These are phyloP conservation scores for Chrysosporium keratinophilum DNA, from an alignment of 2,329 filamentous ascomycete genomes.

Conservation along the genomic window DNA sequence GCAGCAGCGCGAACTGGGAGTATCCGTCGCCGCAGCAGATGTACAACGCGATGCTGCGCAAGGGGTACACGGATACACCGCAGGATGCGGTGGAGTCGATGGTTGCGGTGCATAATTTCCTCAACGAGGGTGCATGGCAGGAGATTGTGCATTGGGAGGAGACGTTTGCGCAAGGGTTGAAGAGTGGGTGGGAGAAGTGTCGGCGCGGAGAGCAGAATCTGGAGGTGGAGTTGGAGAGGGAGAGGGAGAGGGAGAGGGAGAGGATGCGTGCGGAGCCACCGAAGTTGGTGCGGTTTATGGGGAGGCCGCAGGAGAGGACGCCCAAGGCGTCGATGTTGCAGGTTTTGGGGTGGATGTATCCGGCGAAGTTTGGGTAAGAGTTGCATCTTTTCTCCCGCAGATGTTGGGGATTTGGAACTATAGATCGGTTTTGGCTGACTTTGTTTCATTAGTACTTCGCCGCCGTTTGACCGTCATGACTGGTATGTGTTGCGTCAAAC, in stretches of 20 bases:
- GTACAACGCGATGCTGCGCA: slow-evolving; percentile 96
- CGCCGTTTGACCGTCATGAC: slow-evolving; percentile 93
- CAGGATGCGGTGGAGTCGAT: slow-evolving; percentile 89
- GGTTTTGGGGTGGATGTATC: slow-evolving; percentile 67
- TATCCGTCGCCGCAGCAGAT: slow-evolving; percentile 98
- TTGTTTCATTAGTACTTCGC: slow-evolving; percentile 50
- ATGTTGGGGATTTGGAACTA: not conserved
- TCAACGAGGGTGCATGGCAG: slow-evolving; percentile 94
- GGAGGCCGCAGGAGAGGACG: slow-evolving; percentile 76
- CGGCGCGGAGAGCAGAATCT: slow-evolving; percentile 61
- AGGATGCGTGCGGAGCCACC: slow-evolving; percentile 46
- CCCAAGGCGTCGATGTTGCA: slow-evolving; percentile 83
- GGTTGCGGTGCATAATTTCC: slow-evolving; percentile 95
- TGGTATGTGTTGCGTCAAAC: slow-evolving; percentile 78
- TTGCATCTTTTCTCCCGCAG: not conserved
- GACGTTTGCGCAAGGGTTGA: slow-evolving; percentile 65
- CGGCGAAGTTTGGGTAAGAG: slow-evolving; percentile 63
- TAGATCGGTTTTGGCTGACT: slow-evolving; percentile 4
- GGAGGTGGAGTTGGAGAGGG: slow-evolving; percentile 44
- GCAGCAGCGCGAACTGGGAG: slow-evolving; percentile 73
- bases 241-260: slow-evolving; percentile 28
- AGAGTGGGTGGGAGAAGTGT: slow-evolving; percentile 62
- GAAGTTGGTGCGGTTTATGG: slow-evolving; percentile 75
- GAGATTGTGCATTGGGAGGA: slow-evolving; percentile 93
- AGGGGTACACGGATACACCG: slow-evolving; percentile 91